Percentiles rank a stretch among this genome's conserved stretches.
These are phyloP conservation scores for Holtermanniella nyarrowii DNA, from an alignment of 768 basidiomycete genomes.

Conservation along the genomic window DNA sequence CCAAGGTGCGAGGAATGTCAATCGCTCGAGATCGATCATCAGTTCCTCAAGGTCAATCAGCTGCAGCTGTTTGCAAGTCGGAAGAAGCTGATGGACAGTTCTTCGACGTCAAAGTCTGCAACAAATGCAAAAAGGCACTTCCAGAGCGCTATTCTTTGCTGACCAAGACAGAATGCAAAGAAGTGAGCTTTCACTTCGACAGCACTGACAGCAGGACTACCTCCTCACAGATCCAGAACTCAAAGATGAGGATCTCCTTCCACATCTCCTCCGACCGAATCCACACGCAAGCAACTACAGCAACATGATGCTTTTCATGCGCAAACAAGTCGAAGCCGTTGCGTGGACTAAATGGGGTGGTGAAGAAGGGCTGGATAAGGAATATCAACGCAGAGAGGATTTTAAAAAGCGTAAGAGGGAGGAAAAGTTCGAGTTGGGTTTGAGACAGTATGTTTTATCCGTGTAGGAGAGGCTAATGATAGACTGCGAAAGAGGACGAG, in stretches of 20 bases:
- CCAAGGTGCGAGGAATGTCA: slow-evolving; percentile 79
- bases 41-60: slow-evolving; percentile 50
- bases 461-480: background rate
- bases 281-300: slow-evolving; percentile 90
- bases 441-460: slow-evolving; percentile 50
- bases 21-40: slow-evolving; percentile 78
- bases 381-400: slow-evolving; percentile 64
- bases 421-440: slow-evolving; percentile 85
- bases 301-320: slow-evolving; percentile 98
- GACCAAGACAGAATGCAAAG: slow-evolving; percentile 97
- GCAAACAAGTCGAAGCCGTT: slow-evolving; percentile 79
- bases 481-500: slow-evolving; percentile 66
- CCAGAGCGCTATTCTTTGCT: slow-evolving; percentile 89
- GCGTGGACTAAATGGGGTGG: slow-evolving; percentile 99
- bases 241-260: slow-evolving; percentile 79
- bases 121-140: slow-evolving; percentile 74
- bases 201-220: slow-evolving; percentile 51
- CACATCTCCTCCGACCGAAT: slow-evolving; percentile 87
- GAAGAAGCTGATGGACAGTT: slow-evolving; percentile 40
- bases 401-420: slow-evolving; percentile 86
- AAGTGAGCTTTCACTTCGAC: slow-evolving; percentile 47
- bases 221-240: slow-evolving; percentile 89
- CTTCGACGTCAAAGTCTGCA: slow-evolving; percentile 78
- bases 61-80: background rate
- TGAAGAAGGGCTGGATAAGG: slow-evolving; percentile 75